Evolutionary conservation across 495 filamentous ascomycete genomes (phyloP).

Genomic region (Annulohypoxylon nitens): DNA sequence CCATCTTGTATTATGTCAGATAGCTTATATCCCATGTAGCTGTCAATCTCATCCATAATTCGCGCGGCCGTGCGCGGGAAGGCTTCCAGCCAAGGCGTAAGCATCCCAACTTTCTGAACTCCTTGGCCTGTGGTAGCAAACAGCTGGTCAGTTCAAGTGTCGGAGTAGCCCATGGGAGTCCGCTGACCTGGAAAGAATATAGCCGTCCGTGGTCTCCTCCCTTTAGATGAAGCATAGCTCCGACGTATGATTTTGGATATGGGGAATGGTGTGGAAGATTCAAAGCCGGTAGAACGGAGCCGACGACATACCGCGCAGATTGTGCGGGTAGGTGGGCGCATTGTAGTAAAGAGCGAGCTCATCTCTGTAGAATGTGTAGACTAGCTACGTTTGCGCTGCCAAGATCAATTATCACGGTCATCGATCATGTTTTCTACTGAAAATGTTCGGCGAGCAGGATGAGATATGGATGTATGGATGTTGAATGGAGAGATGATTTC

Average conservation of each 20-base stretch:
- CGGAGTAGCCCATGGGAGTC: background rate
- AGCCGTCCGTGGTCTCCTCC: slow-evolving; percentile 72
- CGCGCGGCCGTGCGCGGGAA: slow-evolving; percentile 81
- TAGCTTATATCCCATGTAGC: slow-evolving; percentile 74
- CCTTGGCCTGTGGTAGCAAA: slow-evolving; percentile 77
- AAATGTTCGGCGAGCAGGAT: background rate
- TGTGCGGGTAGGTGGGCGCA: slow-evolving; percentile 39
- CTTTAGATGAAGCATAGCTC: slow-evolving; percentile 44
- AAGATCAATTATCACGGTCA: slow-evolving; percentile 37
- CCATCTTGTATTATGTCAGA: slow-evolving; percentile 85
- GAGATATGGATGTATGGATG: background rate
- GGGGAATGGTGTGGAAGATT: slow-evolving; percentile 10
- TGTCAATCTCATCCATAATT: slow-evolving; percentile 87
- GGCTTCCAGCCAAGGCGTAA: slow-evolving; percentile 81
- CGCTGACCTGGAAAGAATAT: slow-evolving; percentile 85
- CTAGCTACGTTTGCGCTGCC: slow-evolving; percentile 46
- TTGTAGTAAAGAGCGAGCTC: slow-evolving; percentile 41
- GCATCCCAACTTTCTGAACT: slow-evolving; percentile 95
- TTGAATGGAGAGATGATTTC: slow-evolving; percentile 8
- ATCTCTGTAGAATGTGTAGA: slow-evolving; percentile 48
- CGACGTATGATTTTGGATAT: slow-evolving; percentile 8
- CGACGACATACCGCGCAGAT: slow-evolving; percentile 25
- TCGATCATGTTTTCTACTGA: slow-evolving; percentile 24
- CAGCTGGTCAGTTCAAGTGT: slow-evolving; percentile 17
- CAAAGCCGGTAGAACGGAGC: slow-evolving; percentile 12